Evolutionary conservation across 179 eudicot species (phyloP).

Genomic region (Pouteria campechiana): DNA sequence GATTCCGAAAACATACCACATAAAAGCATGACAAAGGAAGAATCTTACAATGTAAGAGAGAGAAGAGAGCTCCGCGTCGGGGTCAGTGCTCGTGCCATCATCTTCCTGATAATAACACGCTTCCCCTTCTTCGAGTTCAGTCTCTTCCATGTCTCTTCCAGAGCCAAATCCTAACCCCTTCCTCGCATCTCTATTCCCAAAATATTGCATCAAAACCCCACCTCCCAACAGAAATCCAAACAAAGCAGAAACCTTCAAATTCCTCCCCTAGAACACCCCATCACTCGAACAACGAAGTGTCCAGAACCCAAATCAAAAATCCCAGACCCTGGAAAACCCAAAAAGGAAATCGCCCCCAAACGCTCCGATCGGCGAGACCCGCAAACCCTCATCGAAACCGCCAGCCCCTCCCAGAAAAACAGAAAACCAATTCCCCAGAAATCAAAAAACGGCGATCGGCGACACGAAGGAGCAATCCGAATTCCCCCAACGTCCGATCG

Average conservation of each 20-base stretch:
- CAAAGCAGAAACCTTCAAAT: conserved; percentile 8
- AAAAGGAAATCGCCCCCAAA: too few species aligned
- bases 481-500: too few species aligned
- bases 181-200: conserved; percentile 65
- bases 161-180: conserved; percentile 37
- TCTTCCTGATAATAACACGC: conserved; percentile 44
- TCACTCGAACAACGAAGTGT: too few species aligned
- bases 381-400: too few species aligned
- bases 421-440: too few species aligned
- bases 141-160: conserved; percentile 39
- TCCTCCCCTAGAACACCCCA: neutral
- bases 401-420: too few species aligned
- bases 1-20: too few species aligned
- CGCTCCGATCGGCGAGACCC: too few species aligned
- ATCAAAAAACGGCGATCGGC: too few species aligned
- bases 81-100: conserved; percentile 55
- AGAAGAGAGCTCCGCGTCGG: conserved; percentile 78
- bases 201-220: conserved; percentile 45
- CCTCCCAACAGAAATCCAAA: neutral
- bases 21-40: neutral
- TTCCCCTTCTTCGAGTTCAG: conserved; percentile 91
- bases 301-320: too few species aligned
- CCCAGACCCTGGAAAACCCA: too few species aligned
- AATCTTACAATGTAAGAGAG: conserved; percentile 82
- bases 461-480: too few species aligned